phyloP scores from a whole-genome alignment of 352 stramenopile genomes.

The Elongisporangium senticosum region DNA sequence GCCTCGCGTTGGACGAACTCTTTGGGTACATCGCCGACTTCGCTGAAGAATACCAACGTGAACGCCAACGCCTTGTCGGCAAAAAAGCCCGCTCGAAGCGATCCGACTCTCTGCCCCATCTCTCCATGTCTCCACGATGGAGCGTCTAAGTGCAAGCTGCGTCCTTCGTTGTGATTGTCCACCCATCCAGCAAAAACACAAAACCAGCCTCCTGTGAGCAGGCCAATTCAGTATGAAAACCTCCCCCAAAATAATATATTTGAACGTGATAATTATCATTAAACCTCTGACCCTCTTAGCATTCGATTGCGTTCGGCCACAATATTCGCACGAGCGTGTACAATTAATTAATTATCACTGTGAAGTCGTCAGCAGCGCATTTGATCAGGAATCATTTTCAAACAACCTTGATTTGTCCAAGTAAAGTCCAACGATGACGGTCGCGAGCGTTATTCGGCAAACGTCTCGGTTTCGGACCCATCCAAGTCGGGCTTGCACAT shows the following conservation, averaged over 20 bases:
- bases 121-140: not conserved
- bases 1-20: constrained; percentile 57
- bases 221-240: not conserved
- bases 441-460: too few species aligned
- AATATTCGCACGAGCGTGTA: too few species aligned
- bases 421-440: too few species aligned
- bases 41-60: constrained; percentile 43
- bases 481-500: too few species aligned
- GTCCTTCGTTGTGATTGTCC: not conserved
- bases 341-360: too few species aligned
- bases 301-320: too few species aligned
- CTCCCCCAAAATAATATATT: not conserved
- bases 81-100: not conserved
- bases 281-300: not conserved
- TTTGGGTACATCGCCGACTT: constrained; percentile 63
- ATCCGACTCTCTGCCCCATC: not conserved
- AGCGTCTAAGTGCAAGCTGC: not conserved
- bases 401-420: too few species aligned
- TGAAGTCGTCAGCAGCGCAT: too few species aligned
- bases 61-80: constrained; percentile 23
- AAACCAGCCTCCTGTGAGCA: not conserved
- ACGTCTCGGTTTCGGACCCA: too few species aligned
- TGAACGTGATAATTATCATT: not conserved
- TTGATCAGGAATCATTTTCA: too few species aligned
- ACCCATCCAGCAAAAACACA: not conserved